Conservation (phyloP, 495 filamentous ascomycete species). For the Emericellopsis terricola region DNA sequence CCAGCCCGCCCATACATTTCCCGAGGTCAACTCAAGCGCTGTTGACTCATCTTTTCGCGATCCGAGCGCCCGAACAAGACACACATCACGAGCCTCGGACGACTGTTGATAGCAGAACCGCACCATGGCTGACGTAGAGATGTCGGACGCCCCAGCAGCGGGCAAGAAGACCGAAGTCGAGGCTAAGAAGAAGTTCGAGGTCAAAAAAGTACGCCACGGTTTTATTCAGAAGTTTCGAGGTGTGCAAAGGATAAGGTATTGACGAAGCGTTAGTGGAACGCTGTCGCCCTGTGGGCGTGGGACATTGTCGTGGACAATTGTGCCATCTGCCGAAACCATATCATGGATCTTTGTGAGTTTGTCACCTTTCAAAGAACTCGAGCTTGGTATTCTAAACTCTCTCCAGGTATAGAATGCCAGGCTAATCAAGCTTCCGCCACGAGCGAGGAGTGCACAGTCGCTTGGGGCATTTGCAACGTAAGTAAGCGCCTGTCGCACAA, state of each 20-base stretch:
- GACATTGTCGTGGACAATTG: slow-evolving; percentile 99
- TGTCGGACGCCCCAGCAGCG: slow-evolving; percentile 67
- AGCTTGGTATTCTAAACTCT: neutral
- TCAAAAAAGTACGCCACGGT: slow-evolving; percentile 86
- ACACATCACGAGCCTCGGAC: too few relatives aligned
- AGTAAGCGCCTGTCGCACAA: slow-evolving; percentile 12
- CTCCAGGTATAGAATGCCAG: slow-evolving; percentile 87
- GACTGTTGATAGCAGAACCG: too few relatives aligned
- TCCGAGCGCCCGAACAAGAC: too few relatives aligned
- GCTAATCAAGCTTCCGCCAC: slow-evolving; percentile 98
- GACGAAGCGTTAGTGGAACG: slow-evolving; percentile 65
- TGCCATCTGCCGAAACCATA: slow-evolving; percentile 97
- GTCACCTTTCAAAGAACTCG: neutral
- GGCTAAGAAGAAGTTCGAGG: slow-evolving; percentile 38
- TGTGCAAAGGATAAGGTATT: slow-evolving; percentile 95
- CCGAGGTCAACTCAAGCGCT: too few relatives aligned
- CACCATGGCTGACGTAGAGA: slow-evolving; percentile 91
- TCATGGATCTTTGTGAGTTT: slow-evolving; percentile 89
- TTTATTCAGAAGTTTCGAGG: too few relatives aligned
- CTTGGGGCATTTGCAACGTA: slow-evolving; percentile 99
- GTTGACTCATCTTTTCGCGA: too few relatives aligned
- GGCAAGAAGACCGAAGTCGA: slow-evolving; percentile 35
- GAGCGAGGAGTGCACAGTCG: slow-evolving; percentile 94
- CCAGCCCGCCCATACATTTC: too few relatives aligned
- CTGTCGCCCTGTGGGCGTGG: slow-evolving; percentile 98